Evolutionary conservation across 306 rosid species (phyloP), one percentile per base, ranked within the genome.

Genomic region (Cucurbita moschata): DNA sequence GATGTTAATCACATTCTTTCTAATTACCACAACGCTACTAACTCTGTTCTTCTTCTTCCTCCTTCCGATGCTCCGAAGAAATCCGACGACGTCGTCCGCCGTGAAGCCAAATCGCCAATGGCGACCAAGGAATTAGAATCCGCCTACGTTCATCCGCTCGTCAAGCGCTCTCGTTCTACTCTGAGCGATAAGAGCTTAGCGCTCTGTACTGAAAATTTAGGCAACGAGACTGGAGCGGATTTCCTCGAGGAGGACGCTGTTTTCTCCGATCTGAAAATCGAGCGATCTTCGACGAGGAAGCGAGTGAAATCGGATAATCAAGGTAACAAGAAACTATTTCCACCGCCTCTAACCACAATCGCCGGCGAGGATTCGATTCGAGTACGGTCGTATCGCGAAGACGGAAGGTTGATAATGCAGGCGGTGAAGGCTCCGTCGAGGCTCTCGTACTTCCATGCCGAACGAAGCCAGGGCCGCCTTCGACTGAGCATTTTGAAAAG

Each of bases 271-370:
- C 77, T 15, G 76, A 77, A 18, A 44, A 4, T 5, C 6, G 81
- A 75, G 37, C 35, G 82, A 51, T 50, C 42, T 46, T 76, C 38
- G 65, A 81, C 82, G 77, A 76, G 71, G 75, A 87, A 87, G 75
- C 80, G n/a, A 78, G 77, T 18, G 81, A 66, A 44, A 68, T 68
- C 73, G 68, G 35, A 13, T 23, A 12, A 77, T 78, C 37, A 18
- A 83, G 49, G 8, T 74, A 57, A 67, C 13, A 56, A 18, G 21
- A 83, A 77, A 57, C 21, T 62, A 0, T 91, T 91, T 76, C 99
- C 99, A 7, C 99, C 99, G 13, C 99, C 99, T 49, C 79, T 95
- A 83, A 91, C 99, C 30, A 95, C 99, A 19, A 86, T 95, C 52
- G 87, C 91, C 19, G 99, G 96, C 11, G 58, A 57, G 2, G 86